These are phyloP conservation scores for Candida orba DNA, from an alignment of 805 yeast species.

Conservation along the genomic window DNA sequence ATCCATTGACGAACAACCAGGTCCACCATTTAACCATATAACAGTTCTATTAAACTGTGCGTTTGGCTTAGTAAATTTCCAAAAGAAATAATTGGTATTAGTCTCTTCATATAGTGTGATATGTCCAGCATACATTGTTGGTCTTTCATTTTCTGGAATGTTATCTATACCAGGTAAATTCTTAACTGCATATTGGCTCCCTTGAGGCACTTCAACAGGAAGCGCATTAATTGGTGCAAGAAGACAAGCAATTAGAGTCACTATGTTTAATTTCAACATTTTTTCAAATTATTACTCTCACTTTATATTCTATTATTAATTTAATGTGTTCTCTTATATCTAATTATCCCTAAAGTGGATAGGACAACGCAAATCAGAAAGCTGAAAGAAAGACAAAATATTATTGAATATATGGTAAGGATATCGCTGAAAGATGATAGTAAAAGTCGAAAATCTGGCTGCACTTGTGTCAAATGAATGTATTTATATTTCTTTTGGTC, in stretches of 20 bases:
- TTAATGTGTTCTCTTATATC: too few relatives aligned
- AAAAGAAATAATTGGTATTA: slow-evolving; percentile 22
- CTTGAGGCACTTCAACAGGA: slow-evolving; percentile 12
- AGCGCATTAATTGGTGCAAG: not conserved
- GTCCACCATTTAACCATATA: slow-evolving; percentile 96
- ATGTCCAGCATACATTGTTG: slow-evolving; percentile 40
- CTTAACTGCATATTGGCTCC: slow-evolving; percentile 11
- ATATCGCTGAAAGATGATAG: too few relatives aligned
- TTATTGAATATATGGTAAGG: too few relatives aligned
- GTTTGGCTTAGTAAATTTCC: slow-evolving; percentile 20
- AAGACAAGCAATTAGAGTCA: not conserved
- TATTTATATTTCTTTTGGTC: too few relatives aligned
- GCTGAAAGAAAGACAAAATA: not conserved
- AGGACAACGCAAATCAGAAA: too few relatives aligned
- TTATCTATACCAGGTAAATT: slow-evolving; percentile 17
- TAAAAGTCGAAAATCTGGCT: too few relatives aligned
- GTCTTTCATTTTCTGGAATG: slow-evolving; percentile 21
- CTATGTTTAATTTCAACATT: not conserved
- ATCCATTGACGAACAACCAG: slow-evolving; percentile 97
- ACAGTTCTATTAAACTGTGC: slow-evolving; percentile 36
- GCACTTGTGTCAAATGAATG: too few relatives aligned
- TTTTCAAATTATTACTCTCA: too few relatives aligned
- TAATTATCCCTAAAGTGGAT: too few relatives aligned
- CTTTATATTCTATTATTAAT: too few relatives aligned
- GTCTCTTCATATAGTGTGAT: slow-evolving; percentile 16